phyloP scores from a whole-genome alignment of 768 basidiomycete genomes.

The Tylopilus sp. region DNA sequence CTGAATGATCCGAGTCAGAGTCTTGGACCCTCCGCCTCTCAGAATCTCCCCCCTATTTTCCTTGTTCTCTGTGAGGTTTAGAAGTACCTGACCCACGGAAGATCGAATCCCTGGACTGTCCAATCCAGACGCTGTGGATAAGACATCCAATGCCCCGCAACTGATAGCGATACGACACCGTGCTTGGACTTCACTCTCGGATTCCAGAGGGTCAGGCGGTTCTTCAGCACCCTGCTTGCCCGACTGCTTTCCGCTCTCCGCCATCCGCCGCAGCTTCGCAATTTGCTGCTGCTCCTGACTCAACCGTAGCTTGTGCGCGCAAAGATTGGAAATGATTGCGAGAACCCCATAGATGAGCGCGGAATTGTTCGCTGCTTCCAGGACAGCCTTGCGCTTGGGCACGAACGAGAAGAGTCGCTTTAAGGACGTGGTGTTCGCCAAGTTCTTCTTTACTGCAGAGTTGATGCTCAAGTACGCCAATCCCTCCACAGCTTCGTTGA shows the following conservation, averaged over 20 bases:
- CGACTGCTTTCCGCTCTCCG: constrained; percentile 41
- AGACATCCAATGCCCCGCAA: constrained; percentile 61
- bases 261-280: constrained; percentile 74
- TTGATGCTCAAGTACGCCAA: constrained; percentile 77
- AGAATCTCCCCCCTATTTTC: constrained; percentile 74
- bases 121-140: constrained; percentile 52
- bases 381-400: constrained; percentile 43
- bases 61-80: constrained; percentile 74
- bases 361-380: constrained; percentile 34
- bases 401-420: constrained; percentile 53
- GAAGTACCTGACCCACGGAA: constrained; percentile 55
- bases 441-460: constrained; percentile 55
- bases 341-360: constrained; percentile 76
- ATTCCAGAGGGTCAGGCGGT: constrained; percentile 46
- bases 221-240: constrained; percentile 29
- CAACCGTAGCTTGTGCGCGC: constrained; percentile 63
- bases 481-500: constrained; percentile 74
- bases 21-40: constrained; percentile 75
- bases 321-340: constrained; percentile 72
- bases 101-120: constrained; percentile 66
- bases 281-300: constrained; percentile 83
- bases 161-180: constrained; percentile 57
- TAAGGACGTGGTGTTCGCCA: constrained; percentile 60
- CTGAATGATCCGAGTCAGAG: constrained; percentile 55
- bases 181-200: constrained; percentile 59